Percentiles rank a stretch among this genome's conserved stretches.
Evolutionary conservation across 1,284 basidiomycete genomes (phyloP).

Genomic region (Prillingera fragicola): DNA sequence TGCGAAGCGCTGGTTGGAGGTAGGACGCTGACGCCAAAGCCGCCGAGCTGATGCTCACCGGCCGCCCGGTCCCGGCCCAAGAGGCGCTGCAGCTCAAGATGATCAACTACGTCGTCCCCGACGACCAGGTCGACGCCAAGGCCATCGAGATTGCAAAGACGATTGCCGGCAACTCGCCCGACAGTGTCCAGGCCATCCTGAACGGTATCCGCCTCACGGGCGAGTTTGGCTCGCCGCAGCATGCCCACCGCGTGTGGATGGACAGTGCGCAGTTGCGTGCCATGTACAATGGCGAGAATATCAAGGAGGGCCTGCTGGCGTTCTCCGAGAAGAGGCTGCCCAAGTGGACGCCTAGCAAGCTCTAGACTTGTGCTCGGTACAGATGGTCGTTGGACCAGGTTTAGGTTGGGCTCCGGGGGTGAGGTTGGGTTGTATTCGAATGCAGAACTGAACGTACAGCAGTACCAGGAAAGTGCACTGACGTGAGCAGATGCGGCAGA

Average conservation of each 20-base stretch:
- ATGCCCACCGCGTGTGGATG: conserved; percentile 9
- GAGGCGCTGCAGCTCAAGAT: conserved; percentile 13
- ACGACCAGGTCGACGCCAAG: conserved; percentile 13
- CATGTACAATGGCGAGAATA: conserved; percentile 10
- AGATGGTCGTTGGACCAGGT: too few species aligned
- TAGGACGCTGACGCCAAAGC: too few species aligned
- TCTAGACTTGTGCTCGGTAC: too few species aligned
- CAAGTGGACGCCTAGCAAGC: conserved; percentile 11
- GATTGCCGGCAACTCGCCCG: conserved; percentile 15
- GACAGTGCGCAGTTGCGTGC: conserved; percentile 9
- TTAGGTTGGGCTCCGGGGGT: too few species aligned
- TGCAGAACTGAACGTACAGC: too few species aligned
- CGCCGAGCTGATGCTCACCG: conserved; percentile 12
- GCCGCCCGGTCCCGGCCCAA: conserved; percentile 10
- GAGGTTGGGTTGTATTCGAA: too few species aligned
- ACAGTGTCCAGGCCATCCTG: conserved; percentile 11
- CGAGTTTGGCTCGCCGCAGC: conserved; percentile 3
- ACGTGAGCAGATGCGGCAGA: too few species aligned
- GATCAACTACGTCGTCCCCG: conserved; percentile 18
- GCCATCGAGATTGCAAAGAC: conserved; percentile 9
- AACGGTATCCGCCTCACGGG: conserved; percentile 16
- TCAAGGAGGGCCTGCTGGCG: conserved; percentile 15
- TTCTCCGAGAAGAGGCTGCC: conserved; percentile 15
- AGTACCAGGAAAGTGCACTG: too few species aligned
- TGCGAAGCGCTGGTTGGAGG: neutral